A percentile compares a stretch with the other conserved stretches of the same genome.
Conservation (phyloP, 208 protist species). For the Acanthamoeba royreba region DNA sequence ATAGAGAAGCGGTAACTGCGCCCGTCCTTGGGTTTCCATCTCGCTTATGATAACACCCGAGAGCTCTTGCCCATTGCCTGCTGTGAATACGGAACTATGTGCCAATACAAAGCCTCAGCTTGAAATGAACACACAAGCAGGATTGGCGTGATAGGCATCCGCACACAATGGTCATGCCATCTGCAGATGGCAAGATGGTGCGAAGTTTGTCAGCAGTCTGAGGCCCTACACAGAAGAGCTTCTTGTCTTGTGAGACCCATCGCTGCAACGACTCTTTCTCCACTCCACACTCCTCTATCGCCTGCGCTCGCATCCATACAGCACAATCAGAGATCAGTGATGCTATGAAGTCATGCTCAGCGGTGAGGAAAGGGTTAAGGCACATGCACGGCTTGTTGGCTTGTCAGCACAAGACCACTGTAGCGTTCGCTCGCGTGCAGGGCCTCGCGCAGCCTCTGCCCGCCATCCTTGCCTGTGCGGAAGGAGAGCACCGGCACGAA, state of each 20-base stretch:
- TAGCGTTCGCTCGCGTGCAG: background rate
- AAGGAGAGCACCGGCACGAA: slow-evolving; percentile 21
- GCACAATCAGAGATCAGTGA: background rate
- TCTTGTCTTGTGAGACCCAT: background rate
- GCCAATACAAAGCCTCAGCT: background rate
- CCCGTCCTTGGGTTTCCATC: background rate
- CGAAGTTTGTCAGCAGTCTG: background rate
- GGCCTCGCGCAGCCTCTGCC: background rate
- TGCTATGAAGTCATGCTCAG: too few species aligned
- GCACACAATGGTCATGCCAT: background rate
- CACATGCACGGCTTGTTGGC: slow-evolving; percentile 3
- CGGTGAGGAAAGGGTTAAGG: background rate
- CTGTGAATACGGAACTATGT: background rate
- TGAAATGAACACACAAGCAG: background rate
- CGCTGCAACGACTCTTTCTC: background rate
- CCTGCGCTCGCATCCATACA: background rate
- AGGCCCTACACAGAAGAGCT: background rate
- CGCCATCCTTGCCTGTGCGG: background rate
- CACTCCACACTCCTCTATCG: background rate
- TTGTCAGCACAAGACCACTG: background rate
- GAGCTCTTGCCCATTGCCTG: background rate
- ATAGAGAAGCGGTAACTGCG: background rate
- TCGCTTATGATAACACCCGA: background rate
- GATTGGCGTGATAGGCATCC: background rate
- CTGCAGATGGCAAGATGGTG: background rate